Percentiles rank a stretch among this genome's conserved stretches.
These are phyloP conservation scores for Microthyrium microscopicum DNA, from an alignment of 2,329 filamentous ascomycete species.

Conservation along the genomic window DNA sequence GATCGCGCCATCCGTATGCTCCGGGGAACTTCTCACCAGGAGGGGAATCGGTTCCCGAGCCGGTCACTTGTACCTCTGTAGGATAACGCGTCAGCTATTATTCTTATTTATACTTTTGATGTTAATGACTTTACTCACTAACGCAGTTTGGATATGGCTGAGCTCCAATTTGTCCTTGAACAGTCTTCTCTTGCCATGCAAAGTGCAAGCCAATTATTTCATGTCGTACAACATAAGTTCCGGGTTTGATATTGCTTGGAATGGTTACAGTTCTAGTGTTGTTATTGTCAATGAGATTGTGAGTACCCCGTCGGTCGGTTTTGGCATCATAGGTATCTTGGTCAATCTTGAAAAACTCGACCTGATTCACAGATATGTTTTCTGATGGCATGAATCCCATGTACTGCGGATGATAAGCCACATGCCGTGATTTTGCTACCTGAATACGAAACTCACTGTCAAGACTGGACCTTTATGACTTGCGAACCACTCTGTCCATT, in stretches of 20 bases:
- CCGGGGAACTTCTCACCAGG: slow-evolving; percentile 4
- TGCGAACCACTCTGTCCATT: slow-evolving; percentile 2
- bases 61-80: slow-evolving; percentile 3
- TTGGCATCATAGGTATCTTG: slow-evolving; percentile 2
- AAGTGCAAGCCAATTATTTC: slow-evolving; percentile 35
- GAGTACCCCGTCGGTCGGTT: slow-evolving; percentile 16
- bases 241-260: slow-evolving; percentile 25
- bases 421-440: not conserved
- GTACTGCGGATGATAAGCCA: not conserved
- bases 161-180: not conserved
- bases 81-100: not conserved
- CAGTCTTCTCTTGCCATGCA: slow-evolving; percentile 2
- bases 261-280: slow-evolving; percentile 30
- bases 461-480: slow-evolving; percentile 3
- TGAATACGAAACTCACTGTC: not conserved
- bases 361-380: not conserved
- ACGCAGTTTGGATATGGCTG: slow-evolving; percentile 1
- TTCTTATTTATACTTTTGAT: too few relatives aligned
- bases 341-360: slow-evolving; percentile 3
- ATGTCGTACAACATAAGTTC: slow-evolving; percentile 37
- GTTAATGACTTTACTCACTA: too few relatives aligned
- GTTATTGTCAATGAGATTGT: slow-evolving; percentile 25
- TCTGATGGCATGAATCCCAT: slow-evolving; percentile 1
- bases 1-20: slow-evolving; percentile 1
- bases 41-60: slow-evolving; percentile 2